phyloP scores from a whole-genome alignment of 257 asterid genomes.

The Nicotiana undulata region DNA sequence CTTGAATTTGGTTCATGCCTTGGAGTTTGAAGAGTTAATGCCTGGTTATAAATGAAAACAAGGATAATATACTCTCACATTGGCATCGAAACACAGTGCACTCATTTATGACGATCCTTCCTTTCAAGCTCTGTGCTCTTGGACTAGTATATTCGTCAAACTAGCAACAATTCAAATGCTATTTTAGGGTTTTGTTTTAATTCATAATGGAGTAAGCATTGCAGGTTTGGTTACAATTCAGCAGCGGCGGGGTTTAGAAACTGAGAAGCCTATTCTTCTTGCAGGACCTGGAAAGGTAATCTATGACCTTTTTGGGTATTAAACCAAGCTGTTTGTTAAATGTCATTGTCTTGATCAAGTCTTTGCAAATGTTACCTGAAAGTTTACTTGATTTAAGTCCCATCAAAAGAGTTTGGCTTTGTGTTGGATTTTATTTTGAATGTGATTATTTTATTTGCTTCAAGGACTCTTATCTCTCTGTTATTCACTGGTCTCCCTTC shows the following conservation, averaged over 20 bases:
- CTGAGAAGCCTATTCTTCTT: slow-evolving; percentile 85
- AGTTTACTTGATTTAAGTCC: neutral
- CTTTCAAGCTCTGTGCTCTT: neutral
- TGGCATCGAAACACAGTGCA: neutral
- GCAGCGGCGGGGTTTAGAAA: slow-evolving; percentile 58
- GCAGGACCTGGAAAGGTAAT: slow-evolving; percentile 92
- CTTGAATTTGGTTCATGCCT: neutral
- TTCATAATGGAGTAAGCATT: neutral
- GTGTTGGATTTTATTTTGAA: neutral
- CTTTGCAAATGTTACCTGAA: neutral
- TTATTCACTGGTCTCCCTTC: too few relatives aligned
- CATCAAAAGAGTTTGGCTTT: neutral
- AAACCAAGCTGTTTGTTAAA: neutral
- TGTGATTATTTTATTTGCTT: neutral
- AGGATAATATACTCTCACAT: neutral
- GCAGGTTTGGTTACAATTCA: slow-evolving; percentile 78
- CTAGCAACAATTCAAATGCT: neutral
- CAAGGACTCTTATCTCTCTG: neutral
- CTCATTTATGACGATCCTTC: neutral
- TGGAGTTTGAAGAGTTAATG: too few relatives aligned
- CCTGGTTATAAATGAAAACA: neutral
- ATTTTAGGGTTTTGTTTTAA: neutral
- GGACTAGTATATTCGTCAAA: neutral
- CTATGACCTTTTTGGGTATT: neutral
- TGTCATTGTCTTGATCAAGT: neutral